Conservation (phyloP, 2,329 filamentous ascomycete genomes). For the Penicillium concentricum region DNA sequence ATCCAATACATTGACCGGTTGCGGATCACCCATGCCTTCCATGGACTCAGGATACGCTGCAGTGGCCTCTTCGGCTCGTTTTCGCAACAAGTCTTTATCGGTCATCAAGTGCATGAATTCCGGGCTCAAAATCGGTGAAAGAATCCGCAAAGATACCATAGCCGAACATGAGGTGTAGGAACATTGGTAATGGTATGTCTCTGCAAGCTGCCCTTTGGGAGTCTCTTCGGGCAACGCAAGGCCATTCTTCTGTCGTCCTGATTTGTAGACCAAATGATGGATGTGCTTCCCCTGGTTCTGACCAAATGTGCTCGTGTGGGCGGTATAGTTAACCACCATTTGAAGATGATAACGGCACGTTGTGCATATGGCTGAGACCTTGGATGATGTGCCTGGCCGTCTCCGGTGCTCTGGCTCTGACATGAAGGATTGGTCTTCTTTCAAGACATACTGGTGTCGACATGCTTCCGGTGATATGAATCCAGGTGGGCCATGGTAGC, state of each 20-base stretch:
- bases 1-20: constrained; percentile 55
- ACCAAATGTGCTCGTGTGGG: constrained; percentile 44
- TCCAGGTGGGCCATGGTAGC: constrained; percentile 35
- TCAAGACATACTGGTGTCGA: constrained; percentile 59
- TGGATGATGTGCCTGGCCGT: constrained; percentile 50
- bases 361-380: constrained; percentile 60
- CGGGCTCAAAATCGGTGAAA: constrained; percentile 52
- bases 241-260: constrained; percentile 33
- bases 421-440: constrained; percentile 54
- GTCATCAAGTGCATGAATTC: constrained; percentile 54
- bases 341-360: constrained; percentile 63
- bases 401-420: constrained; percentile 42
- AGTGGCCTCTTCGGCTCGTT: constrained; percentile 55
- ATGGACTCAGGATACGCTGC: constrained; percentile 53
- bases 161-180: constrained; percentile 58
- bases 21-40: constrained; percentile 52
- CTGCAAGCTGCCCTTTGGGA: constrained; percentile 36
- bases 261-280: constrained; percentile 59
- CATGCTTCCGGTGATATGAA: constrained; percentile 50
- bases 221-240: constrained; percentile 21
- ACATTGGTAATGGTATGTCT: constrained; percentile 58
- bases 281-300: constrained; percentile 53
- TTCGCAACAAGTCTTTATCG: constrained; percentile 52
- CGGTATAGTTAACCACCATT: constrained; percentile 54
- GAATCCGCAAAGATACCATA: constrained; percentile 53